These are phyloP conservation scores for Trichosporon asahii DNA, from an alignment of 1,284 basidiomycete genomes.

Conservation along the genomic window DNA sequence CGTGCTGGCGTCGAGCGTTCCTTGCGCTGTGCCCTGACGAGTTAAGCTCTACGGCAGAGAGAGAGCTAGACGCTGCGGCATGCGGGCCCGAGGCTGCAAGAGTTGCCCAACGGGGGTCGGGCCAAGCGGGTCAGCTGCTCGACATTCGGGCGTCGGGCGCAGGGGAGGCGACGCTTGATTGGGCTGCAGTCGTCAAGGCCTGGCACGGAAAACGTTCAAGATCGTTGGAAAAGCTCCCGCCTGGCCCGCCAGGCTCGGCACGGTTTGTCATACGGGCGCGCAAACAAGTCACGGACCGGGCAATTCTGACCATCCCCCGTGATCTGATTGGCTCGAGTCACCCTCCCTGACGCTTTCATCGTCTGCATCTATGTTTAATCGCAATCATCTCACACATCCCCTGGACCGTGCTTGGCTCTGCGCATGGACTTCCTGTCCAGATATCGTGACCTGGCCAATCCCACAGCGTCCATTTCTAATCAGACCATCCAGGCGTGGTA, in stretches of 20 bases:
- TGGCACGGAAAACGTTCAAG: not conserved
- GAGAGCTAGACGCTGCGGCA: not conserved
- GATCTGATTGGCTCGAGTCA: not conserved
- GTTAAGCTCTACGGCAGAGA: not conserved
- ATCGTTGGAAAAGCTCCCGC: not conserved
- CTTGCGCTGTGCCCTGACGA: not conserved
- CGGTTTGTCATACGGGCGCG: not conserved
- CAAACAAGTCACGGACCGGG: constrained; percentile 3
- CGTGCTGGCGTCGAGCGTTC: not conserved
- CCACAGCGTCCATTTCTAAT: not conserved
- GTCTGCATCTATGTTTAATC: not conserved
- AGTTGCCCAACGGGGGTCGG: not conserved
- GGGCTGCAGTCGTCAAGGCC: not conserved
- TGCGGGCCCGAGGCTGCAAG: not conserved
- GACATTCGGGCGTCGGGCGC: not conserved
- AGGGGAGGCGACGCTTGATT: not conserved
- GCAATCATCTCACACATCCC: not conserved
- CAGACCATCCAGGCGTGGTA: not conserved
- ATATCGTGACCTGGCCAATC: not conserved
- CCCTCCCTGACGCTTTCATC: not conserved
- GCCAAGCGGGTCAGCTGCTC: not conserved
- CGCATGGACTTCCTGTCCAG: not conserved
- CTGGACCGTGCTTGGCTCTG: not conserved
- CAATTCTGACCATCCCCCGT: not conserved
- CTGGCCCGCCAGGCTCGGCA: not conserved